These are phyloP conservation scores for Ambispora gerdemannii DNA, from an alignment of 192 early-diverging fungal species.

Conservation along the genomic window DNA sequence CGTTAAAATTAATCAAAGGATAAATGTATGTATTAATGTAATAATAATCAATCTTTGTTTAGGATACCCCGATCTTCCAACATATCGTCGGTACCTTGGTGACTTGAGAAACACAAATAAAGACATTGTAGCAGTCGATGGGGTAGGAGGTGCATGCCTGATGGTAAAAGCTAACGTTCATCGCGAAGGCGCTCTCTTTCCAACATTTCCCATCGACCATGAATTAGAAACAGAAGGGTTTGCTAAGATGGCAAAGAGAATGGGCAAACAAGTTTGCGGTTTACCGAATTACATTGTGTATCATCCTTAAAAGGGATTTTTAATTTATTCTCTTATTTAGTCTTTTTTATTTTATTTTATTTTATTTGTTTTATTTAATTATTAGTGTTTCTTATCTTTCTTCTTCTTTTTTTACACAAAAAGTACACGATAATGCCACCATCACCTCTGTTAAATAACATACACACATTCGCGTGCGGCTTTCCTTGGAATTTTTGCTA, in stretches of 20 bases:
- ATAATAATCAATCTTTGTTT: neutral
- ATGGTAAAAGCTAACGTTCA: constrained; percentile 64
- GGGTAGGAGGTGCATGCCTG: constrained; percentile 66
- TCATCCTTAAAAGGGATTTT: constrained; percentile 46
- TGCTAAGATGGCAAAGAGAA: constrained; percentile 64
- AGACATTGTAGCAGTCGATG: constrained; percentile 56
- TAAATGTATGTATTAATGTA: no score
- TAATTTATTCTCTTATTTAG: no score
- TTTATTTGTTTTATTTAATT: no score
- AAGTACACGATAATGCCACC: no score
- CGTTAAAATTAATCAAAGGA: no score
- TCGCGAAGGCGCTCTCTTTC: constrained; percentile 63
- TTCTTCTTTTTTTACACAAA: no score
- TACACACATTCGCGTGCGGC: no score
- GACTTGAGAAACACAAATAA: constrained; percentile 36
- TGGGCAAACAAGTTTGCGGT: constrained; percentile 62
- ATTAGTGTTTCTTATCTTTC: no score
- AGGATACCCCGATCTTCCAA: constrained; percentile 46
- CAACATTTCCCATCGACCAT: constrained; percentile 59
- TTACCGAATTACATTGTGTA: constrained; percentile 61
- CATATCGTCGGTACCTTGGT: constrained; percentile 45
- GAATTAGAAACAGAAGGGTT: constrained; percentile 72
- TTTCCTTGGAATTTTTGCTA: no score
- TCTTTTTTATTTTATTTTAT: no score
- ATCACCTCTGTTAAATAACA: no score